Evolutionary conservation across 1,284 basidiomycete genomes (phyloP), one percentile per base, ranked within the genome.

Genomic region (Tranzscheliella williamsii): DNA sequence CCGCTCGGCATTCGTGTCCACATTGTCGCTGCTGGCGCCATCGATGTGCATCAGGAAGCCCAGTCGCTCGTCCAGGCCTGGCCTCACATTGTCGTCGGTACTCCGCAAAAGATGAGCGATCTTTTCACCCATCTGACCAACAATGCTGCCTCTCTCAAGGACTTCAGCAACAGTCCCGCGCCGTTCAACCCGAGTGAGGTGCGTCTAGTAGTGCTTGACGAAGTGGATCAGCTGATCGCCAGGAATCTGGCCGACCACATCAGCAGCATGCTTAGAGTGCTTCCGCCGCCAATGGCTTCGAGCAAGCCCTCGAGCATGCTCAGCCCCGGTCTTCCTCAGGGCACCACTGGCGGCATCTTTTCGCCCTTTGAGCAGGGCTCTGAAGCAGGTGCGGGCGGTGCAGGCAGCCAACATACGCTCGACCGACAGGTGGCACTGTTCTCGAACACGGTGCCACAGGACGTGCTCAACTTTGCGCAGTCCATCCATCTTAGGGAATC

Each of bases 181-280:
- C 24, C 38, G 2, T 48, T 58, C 38, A 58, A 42, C 16, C 90
- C 90, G 9, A 83, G 85, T 15, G 91, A 93, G 74, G 90, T 94
- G 40, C 84, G 90, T 24, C 88, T 97, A 79, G 83, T 97, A 42
- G 90, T 96, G 22, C 83, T 98, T 16, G 94, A 98, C 73, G 94
- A 98, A 76, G 93, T 96, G 31, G 94, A 98, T 76, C 95, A 97
- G 78, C 81, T 98, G 58, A 95, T 98, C 74, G 93, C 94, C 7
- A 86, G 94, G 43, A 97, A 97, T 76, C 80, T 97, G 48, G 91
- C 95, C 67, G 94, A 98, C 50, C 90, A 88, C 74, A 93, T 98
- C 18, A 87, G 91, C 78, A 89, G 86, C 67, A 88, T 97, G 67
- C 89, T 93, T 66, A 90, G 91, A 57, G 81, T 93, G 31, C 81